Evolutionary conservation across 2,329 filamentous ascomycete genomes (phyloP), one percentile per base, ranked within the genome.

Genomic region (Aureobasidium uvarum): DNA sequence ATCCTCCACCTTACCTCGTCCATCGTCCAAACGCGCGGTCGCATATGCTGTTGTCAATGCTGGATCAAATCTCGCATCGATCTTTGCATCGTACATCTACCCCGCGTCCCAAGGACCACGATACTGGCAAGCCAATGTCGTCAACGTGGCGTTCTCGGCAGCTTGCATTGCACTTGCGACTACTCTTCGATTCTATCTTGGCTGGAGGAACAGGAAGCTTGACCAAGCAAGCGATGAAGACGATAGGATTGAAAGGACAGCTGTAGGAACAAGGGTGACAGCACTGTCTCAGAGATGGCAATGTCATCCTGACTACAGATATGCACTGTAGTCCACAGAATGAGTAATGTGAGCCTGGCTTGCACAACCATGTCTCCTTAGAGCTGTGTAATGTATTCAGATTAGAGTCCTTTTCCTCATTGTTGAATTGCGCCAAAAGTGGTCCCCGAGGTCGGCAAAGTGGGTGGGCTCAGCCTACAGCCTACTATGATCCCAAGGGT

Each of bases 61-160:
- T n/a, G 70, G 74, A 8, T 73, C 71, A n/a, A 76, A 76, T 60
- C 69, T 71, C 0, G 75, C 75, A 2, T 73, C 71, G 4, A 76
- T 76, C 6, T 77, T 77, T 41, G 76, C 41, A 3, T 41, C 36
- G 2, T 58, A 58, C 16, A 41, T 50, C 16, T 38, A 62, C 13
- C 56, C 41, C n/a, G 23, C 41, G 25, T 46, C 56, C 2, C 41
- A 46, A n/a, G 56, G 28, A 16, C 41, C 56, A 45, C 14, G 31
- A 3, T 62, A 62, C 28, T 58, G 54, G 38, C 54, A 58, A n/a
- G 38, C 38, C 33, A 58, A 43, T 33, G 36, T 41, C 20, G 39
- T 25, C 54, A 43, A 58, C 20, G 38, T 41, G 2, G 36, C 38
- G 18, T 58, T 58, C 38, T 58, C 38, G 23, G 54, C 54, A n/a